phyloP scores from a whole-genome alignment of 495 filamentous ascomycete species.

The Articulospora tetracladia region DNA sequence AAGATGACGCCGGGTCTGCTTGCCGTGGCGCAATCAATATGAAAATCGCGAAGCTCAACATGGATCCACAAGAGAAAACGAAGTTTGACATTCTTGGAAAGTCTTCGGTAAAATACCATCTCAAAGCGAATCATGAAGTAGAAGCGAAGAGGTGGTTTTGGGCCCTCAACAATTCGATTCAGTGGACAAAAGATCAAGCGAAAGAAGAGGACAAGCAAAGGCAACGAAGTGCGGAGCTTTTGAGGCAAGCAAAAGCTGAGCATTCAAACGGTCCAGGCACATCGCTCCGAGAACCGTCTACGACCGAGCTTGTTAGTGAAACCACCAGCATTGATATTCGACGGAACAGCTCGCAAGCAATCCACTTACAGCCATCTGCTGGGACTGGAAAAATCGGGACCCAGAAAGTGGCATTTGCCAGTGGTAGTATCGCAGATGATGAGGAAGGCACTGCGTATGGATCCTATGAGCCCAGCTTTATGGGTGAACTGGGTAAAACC shows the following conservation, averaged over 20 bases:
- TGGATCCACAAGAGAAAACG: constrained; percentile 95
- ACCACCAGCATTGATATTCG: constrained; percentile 42
- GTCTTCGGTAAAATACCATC: constrained; percentile 96
- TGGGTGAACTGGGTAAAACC: constrained; percentile 46
- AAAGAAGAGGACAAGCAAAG: constrained; percentile 78
- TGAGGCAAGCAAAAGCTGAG: constrained; percentile 71
- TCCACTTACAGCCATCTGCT: constrained; percentile 12
- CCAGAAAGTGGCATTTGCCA: constrained; percentile 41
- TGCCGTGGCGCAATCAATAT: constrained; percentile 98
- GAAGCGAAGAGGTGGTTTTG: constrained; percentile 95
- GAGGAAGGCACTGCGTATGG: constrained; percentile 52
- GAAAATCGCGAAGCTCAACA: constrained; percentile 88
- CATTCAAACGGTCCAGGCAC: constrained; percentile 36
- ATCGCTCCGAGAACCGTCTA: constrained; percentile 32
- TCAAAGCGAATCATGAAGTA: constrained; percentile 94
- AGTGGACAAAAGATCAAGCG: constrained; percentile 96
- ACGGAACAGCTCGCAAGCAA: constrained; percentile 39
- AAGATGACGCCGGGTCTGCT: constrained; percentile 89
- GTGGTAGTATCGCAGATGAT: constrained; percentile 45
- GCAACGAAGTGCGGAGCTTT: constrained; percentile 65
- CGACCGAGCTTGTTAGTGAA: constrained; percentile 47
- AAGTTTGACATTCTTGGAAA: constrained; percentile 97
- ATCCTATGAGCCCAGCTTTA: constrained; percentile 54
- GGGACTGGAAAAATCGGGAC: constrained; percentile 3
- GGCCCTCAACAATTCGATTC: constrained; percentile 97